Evolutionary conservation across 192 early-diverging fungal genomes (phyloP), one percentile per base, ranked within the genome.

Genomic region (Fimicolochytrium jonesii): DNA sequence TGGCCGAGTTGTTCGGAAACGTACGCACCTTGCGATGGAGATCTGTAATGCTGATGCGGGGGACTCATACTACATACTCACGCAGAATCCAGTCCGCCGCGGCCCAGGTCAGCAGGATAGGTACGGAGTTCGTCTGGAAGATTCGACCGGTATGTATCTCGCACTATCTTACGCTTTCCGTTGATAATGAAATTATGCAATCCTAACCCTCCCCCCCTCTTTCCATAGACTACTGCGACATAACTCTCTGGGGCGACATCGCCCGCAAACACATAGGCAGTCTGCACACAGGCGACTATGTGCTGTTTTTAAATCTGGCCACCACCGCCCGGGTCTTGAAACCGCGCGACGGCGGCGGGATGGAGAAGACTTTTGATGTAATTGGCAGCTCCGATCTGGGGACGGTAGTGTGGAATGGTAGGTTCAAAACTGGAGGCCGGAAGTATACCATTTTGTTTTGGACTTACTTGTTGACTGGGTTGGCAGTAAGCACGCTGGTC

Each of bases 191-290:
- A n/a, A n/a, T n/a, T n/a, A n/a, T n/a, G n/a, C n/a, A n/a, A n/a
- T n/a, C n/a, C n/a, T 13, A 50, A 18, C 31, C 26, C 17, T 33
- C 17, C 9, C 18, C 31, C 26, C 18, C 13, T 56, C 17, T 2
- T 17, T 26, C 30, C 30, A n/a, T 11, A 34, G 46, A 34, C 20
- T 6, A 29, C 7, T 50, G 34, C 25, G 50, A 63, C 37, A 25
- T 63, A 26, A 63, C 61, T 5, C 37, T 63, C 11, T 53, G 61
- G 50, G 50, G 54, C 37, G 61, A 53, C 11, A 7, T 52, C 25
- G 49, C 49, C 5, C 47, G 50, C 10, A 39, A 6, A 6, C 13
- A 9, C 18, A 28, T 48, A 10, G 37, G 25, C 34, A 22, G 0
- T 0, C 18, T 49, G 13, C 31, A 9, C n/a, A 15, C 11, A 25